Evolutionary conservation across 768 basidiomycete genomes (phyloP), one percentile per base, ranked within the genome.

Genomic region (Galerina marginata): DNA sequence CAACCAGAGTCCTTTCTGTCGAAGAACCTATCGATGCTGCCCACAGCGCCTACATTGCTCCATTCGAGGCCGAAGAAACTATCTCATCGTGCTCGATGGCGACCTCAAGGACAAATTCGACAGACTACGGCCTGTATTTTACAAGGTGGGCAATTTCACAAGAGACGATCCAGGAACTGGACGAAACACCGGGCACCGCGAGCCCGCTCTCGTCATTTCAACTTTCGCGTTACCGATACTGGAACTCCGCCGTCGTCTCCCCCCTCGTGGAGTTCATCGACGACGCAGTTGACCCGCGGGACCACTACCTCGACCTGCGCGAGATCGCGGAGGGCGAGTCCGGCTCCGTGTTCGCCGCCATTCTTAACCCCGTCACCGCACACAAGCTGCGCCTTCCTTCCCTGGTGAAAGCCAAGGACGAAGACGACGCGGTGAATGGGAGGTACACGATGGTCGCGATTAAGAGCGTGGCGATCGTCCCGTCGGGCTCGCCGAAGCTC

Each of bases 251-350:
- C 12, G 79, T 88, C 14, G 82, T 92, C 26, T 75, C 78, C 40
- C 85, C 88, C 1, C 75, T 88, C 23, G 83, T 80, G 47, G 79
- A 83, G 26, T 90, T 86, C 70, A 89, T 93, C 65, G 82, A 88
- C 63, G 82, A 86, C 49, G 70, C 76, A 1, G 72, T 84, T n/a
- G 84, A 92, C 68, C 92, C 91, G 4, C 77, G 82, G 1, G 78
- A 83, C 3, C 81, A 84, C 58, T 93, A 90, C 71, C 74, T 80
- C 9, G 85, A 91, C 61, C 75, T 93, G 47, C 83, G 82, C 55
- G 92, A 93, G 74, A 88, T 95, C 29, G 92, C 91, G 0, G 90
- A 93, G 70, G 92, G 93, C 37, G 92, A 93, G 69, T 89, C 84
- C 43, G 93, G 93, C 4, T 87, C 84, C 2, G 90, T 95, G 16